These are phyloP conservation scores for Diplosphaera chodatii DNA, from an alignment of 139 green algal species.

Conservation along the genomic window DNA sequence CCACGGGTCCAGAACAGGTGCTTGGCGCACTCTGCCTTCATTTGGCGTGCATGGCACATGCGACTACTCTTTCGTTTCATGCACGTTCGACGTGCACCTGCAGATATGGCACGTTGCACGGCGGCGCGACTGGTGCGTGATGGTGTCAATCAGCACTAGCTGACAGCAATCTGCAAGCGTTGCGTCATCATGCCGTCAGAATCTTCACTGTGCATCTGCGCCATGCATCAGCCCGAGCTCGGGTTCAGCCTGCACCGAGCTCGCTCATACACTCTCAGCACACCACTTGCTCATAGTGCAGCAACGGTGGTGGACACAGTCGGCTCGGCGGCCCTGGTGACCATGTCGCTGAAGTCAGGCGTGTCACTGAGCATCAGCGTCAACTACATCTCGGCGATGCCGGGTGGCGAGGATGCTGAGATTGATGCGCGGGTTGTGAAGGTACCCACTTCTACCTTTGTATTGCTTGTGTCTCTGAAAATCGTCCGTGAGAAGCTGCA, in stretches of 20 bases:
- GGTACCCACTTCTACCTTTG: background rate
- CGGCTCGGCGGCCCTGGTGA: constrained; percentile 36
- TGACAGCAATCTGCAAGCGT: background rate
- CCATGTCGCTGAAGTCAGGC: constrained; percentile 1
- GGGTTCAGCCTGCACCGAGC: no score
- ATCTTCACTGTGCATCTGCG: background rate
- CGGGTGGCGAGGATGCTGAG: background rate
- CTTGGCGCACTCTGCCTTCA: no score
- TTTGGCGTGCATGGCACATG: no score
- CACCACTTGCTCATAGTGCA: background rate
- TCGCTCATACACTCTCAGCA: background rate
- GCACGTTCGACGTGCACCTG: no score
- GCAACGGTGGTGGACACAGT: constrained; percentile 40
- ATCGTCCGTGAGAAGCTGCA: no score
- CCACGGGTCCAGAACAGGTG: constrained; percentile 13
- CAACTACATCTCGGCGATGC: constrained; percentile 17
- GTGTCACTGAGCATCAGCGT: constrained; percentile 20
- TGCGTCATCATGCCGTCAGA: background rate
- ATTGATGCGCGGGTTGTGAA: constrained; percentile 12
- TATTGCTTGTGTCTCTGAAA: no score
- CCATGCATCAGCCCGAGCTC: background rate
- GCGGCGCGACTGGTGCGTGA: constrained; percentile 19
- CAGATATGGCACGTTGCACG: constrained; percentile 19
- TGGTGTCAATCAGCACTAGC: background rate
- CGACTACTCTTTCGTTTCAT: no score